These are phyloP conservation scores for Trichoderma sp. DNA, from an alignment of 2,329 filamentous ascomycete genomes.

Conservation along the genomic window DNA sequence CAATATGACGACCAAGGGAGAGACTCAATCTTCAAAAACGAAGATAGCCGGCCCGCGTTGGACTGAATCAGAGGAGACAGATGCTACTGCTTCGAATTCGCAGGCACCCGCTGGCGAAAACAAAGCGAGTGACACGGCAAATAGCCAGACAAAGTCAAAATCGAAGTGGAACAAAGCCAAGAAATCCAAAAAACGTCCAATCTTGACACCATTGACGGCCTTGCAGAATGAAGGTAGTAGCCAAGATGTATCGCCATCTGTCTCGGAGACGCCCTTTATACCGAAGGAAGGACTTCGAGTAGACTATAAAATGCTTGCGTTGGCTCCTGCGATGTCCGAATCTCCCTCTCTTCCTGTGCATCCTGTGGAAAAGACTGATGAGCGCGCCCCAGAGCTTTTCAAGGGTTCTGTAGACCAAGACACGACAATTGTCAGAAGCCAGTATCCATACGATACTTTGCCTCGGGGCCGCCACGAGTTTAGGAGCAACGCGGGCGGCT, in stretches of 20 bases:
- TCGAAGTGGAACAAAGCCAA: constrained; percentile 31
- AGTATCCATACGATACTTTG: constrained; percentile 22
- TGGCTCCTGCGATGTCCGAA: not conserved
- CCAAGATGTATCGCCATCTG: not conserved
- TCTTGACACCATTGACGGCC: not conserved
- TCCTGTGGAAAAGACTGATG: constrained; percentile 31
- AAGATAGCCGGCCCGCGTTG: not conserved
- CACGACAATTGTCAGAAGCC: not conserved
- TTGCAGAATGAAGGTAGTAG: not conserved
- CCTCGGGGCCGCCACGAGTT: constrained; percentile 33
- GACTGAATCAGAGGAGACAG: not conserved
- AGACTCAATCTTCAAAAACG: not conserved
- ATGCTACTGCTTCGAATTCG: not conserved
- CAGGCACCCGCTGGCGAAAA: not conserved
- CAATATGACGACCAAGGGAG: not conserved
- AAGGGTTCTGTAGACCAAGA: not conserved
- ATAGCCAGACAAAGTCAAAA: constrained; percentile 19
- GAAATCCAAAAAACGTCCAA: constrained; percentile 35
- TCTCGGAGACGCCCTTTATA: not conserved
- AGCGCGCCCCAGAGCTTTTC: not conserved
- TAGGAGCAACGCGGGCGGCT: constrained; percentile 40
- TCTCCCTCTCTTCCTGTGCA: not conserved
- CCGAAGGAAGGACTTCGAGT: not conserved
- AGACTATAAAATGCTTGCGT: not conserved
- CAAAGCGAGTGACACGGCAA: not conserved